Conservation (phyloP, 306 rosid genomes). For the Hylodesmum podocarpum region DNA sequence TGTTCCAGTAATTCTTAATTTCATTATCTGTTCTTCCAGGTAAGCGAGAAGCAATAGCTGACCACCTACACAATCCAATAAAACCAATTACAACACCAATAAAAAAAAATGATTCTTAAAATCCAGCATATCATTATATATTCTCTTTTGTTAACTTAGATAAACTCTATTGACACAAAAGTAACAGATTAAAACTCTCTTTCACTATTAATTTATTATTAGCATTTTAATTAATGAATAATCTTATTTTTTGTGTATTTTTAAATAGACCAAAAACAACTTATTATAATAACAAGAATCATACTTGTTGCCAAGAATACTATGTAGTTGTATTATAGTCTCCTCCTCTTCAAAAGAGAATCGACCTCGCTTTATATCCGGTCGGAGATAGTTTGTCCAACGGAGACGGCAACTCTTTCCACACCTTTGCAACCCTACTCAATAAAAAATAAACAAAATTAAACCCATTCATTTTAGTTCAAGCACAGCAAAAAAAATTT, state of each 20-base stretch:
- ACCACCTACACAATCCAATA: conserved; percentile 59
- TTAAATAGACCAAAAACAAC: not conserved
- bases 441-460: not conserved
- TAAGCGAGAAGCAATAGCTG: conserved; percentile 76
- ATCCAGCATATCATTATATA: too few species aligned
- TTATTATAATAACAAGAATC: conserved; percentile 5
- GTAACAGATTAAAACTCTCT: not conserved
- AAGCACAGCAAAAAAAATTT: not conserved
- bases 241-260: not conserved
- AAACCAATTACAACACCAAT: not conserved
- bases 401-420: conserved; percentile 95
- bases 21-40: conserved; percentile 96
- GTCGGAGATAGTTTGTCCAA: conserved; percentile 92
- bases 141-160: too few species aligned
- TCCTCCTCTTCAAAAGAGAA: conserved; percentile 90
- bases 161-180: too few species aligned
- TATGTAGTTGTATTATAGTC: conserved; percentile 74
- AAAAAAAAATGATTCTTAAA: too few species aligned
- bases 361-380: conserved; percentile 81
- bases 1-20: conserved; percentile 92
- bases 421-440: conserved; percentile 75
- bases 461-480: not conserved
- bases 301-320: conserved; percentile 87
- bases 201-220: not conserved
- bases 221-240: not conserved